Evolutionary conservation across 768 basidiomycete genomes (phyloP).

Genomic region (Brasilioporus rufonigricans): DNA sequence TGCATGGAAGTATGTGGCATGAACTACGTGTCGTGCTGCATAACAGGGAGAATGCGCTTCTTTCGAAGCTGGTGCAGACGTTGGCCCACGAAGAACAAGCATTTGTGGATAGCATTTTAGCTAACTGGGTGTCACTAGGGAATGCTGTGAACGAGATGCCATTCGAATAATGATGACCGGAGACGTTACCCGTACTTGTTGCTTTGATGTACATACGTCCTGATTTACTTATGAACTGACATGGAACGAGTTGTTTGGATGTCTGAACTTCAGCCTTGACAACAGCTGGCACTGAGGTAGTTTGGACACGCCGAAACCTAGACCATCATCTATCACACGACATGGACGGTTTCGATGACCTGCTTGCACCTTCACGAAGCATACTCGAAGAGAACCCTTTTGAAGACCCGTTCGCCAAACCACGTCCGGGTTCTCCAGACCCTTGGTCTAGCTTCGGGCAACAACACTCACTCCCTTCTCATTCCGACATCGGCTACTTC

Average conservation of each 20-base stretch:
- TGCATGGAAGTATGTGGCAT: conserved; percentile 79
- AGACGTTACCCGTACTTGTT: background rate
- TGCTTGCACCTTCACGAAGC: conserved; percentile 58
- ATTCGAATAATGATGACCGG: conserved; percentile 53
- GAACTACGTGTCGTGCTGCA: conserved; percentile 92
- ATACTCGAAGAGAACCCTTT: conserved; percentile 76
- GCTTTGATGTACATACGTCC: conserved; percentile 13
- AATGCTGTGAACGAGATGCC: conserved; percentile 82
- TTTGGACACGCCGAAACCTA: background rate
- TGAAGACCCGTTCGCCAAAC: conserved; percentile 65
- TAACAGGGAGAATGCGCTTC: conserved; percentile 81
- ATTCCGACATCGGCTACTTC: conserved; percentile 27
- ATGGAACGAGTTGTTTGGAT: conserved; percentile 12
- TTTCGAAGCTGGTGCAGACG: conserved; percentile 68
- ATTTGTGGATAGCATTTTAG: conserved; percentile 58
- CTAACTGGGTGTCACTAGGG: conserved; percentile 73
- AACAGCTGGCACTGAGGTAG: background rate
- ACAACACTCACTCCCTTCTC: conserved; percentile 17
- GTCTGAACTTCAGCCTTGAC: background rate
- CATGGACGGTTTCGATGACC: conserved; percentile 81
- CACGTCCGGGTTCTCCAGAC: conserved; percentile 64
- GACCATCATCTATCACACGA: background rate
- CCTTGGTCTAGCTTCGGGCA: conserved; percentile 69
- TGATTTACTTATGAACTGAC: conserved; percentile 11
- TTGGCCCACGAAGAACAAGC: conserved; percentile 75